phyloP scores from a whole-genome alignment of 139 green algal species.

The Chlorella vulgaris region DNA sequence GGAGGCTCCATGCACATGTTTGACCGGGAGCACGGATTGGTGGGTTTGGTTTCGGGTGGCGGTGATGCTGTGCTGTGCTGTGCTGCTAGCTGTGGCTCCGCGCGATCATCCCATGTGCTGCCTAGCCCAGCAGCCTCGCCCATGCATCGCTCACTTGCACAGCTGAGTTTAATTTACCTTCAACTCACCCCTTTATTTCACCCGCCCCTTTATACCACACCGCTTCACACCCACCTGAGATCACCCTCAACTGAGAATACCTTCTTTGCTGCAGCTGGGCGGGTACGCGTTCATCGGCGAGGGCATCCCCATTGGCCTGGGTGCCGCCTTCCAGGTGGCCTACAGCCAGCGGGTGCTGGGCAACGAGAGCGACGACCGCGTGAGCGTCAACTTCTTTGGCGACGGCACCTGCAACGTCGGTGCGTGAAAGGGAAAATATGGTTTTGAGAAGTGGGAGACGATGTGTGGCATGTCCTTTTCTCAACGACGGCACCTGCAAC shows the following conservation, averaged over 20 bases:
- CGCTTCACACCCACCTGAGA: too few relatives aligned
- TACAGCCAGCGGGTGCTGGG: constrained; percentile 81
- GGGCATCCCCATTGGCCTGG: constrained; percentile 95
- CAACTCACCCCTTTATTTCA: too few relatives aligned
- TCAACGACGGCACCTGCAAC: constrained; percentile 95
- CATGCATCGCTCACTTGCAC: too few relatives aligned
- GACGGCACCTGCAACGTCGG: constrained; percentile 97
- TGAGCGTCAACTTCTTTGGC: constrained; percentile 84
- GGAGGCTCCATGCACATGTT: constrained; percentile 99
- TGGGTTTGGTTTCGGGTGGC: constrained; percentile 22
- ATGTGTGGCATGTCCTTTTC: constrained; percentile 62
- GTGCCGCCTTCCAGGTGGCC: constrained; percentile 90
- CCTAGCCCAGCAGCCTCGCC: too few relatives aligned
- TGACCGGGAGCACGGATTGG: constrained; percentile 82
- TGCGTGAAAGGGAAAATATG: not conserved
- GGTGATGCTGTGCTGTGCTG: not conserved
- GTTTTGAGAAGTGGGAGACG: not conserved
- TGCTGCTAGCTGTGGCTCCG: not conserved
- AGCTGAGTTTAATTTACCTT: too few relatives aligned
- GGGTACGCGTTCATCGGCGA: constrained; percentile 99
- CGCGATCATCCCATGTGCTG: too few relatives aligned
- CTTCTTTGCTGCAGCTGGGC: constrained; percentile 68
- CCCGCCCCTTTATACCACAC: not conserved
- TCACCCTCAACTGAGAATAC: not conserved
- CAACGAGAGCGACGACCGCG: constrained; percentile 80